Conservation (phyloP, 148 eudicot species). For the Linanthus parryae region DNA sequence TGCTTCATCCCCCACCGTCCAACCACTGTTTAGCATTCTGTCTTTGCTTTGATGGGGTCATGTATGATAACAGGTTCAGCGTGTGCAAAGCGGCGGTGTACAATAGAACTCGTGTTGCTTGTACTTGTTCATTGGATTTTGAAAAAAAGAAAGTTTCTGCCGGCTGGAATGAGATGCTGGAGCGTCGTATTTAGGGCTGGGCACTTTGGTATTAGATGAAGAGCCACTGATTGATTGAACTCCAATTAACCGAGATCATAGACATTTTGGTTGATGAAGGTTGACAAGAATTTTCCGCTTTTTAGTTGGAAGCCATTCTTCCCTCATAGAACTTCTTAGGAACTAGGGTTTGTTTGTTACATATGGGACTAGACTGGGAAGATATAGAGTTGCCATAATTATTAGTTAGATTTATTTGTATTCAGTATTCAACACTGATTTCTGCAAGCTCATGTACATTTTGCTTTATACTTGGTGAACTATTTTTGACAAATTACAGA, state of each 20-base stretch:
- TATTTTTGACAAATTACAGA: background rate
- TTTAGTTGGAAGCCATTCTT: slow-evolving; percentile 9
- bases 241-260: slow-evolving; percentile 2
- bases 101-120: slow-evolving; percentile 12
- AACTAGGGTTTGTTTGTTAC: slow-evolving; percentile 1
- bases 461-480: background rate
- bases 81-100: slow-evolving; percentile 15
- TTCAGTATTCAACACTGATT: background rate
- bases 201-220: slow-evolving; percentile 4
- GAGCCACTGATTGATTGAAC: slow-evolving; percentile 3
- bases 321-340: slow-evolving; percentile 7
- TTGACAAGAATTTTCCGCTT: background rate
- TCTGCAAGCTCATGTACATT: background rate
- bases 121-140: too few species aligned
- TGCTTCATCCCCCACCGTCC: slow-evolving; percentile 2
- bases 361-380: slow-evolving; percentile 2
- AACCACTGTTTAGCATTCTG: background rate
- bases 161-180: too few species aligned
- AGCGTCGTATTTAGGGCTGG: background rate
- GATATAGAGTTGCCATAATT: slow-evolving; percentile 10
- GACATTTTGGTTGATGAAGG: slow-evolving; percentile 4
- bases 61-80: slow-evolving; percentile 14
- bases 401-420: slow-evolving; percentile 13
- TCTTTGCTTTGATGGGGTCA: background rate
- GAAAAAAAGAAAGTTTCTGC: slow-evolving; percentile 12